Evolutionary conservation across 805 yeast genomes (phyloP).

Genomic region (Ogataea trehalophila): DNA sequence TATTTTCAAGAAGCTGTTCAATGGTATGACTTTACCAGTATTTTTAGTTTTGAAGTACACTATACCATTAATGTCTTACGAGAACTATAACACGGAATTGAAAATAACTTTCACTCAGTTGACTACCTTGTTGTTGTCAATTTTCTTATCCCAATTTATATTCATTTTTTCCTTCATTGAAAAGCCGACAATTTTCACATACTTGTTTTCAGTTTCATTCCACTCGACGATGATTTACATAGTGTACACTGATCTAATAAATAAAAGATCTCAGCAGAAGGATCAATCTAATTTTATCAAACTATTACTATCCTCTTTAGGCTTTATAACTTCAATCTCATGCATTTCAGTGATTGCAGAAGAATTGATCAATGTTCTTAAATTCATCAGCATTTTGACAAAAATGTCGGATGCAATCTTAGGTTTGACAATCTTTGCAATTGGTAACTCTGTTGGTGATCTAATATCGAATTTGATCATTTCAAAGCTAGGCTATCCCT

Average conservation of each 20-base stretch:
- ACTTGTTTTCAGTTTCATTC: constrained; percentile 4
- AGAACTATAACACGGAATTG: constrained; percentile 16
- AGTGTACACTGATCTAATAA: constrained; percentile 16
- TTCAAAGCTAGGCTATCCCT: constrained; percentile 74
- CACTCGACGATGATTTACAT: constrained; percentile 1
- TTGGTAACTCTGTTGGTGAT: constrained; percentile 93
- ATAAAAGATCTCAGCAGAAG: constrained; percentile 4
- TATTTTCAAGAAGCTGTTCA: constrained; percentile 7
- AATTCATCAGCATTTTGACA: constrained; percentile 54
- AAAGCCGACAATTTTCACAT: constrained; percentile 9
- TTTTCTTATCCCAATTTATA: constrained; percentile 18
- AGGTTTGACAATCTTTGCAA: constrained; percentile 84
- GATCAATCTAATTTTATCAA: constrained; percentile 20
- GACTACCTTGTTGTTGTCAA: constrained; percentile 13
- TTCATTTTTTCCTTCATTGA: constrained; percentile 19
- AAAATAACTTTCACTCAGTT: constrained; percentile 19
- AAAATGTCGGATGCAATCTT: constrained; percentile 70
- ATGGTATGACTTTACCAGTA: constrained; percentile 16
- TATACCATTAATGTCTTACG: constrained; percentile 21
- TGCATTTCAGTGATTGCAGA: constrained; percentile 70
- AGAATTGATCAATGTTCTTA: constrained; percentile 61
- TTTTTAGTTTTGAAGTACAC: constrained; percentile 15
- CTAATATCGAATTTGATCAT: constrained; percentile 77
- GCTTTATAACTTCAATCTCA: constrained; percentile 61
- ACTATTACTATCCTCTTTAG: constrained; percentile 38